Evolutionary conservation across 2,329 filamentous ascomycete species (phyloP), one percentile per base, ranked within the genome.

Genomic region (Botrytis fabae): DNA sequence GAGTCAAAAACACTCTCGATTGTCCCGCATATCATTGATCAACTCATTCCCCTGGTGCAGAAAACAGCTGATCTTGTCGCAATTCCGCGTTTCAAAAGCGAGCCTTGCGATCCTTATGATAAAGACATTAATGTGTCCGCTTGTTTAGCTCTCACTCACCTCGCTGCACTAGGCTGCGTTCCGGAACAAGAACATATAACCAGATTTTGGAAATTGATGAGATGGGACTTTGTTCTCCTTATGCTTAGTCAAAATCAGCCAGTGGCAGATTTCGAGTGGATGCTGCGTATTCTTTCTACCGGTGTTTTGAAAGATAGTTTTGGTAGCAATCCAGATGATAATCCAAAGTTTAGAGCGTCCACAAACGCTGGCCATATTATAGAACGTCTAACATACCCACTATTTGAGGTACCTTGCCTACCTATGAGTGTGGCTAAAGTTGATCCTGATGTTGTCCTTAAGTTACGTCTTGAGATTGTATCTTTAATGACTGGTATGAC

Each of bases 201-300:
- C 25, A 80, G 79, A 16, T 92, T 94, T 78, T 96, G 93, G 93
- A 86, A 85, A 74, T 82, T 85, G 54, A 88, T 94, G 74, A 87
- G 90, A 5, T 86, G 89, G 38, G 88, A 92, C 62, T 90, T 92
- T 75, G 86, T 92, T 16, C 82, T 93, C 20, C 84, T 92, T 72
- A 87, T 93, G 77, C 85, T 95, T 1, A 90, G 88, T 74, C 88
- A 88, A 44, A 90, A 90, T 71, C 92, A 94, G 74, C 87, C 88
- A 1, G 82, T 89, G 0, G 81, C 84, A 2, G 90, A 93, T 68
- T 90, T 93, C 70, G 82, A 88, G 1, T 84, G 86, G 42, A 91
- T 91, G 83, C 83, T 95, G 14, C 85, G 87, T 40, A 85, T 95
- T 65, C 83, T 96, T 2, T 86, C 86, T 51, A 92, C 91, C 0